phyloP scores from a whole-genome alignment of 2,329 filamentous ascomycete species.

The Metarhizium brunneum region DNA sequence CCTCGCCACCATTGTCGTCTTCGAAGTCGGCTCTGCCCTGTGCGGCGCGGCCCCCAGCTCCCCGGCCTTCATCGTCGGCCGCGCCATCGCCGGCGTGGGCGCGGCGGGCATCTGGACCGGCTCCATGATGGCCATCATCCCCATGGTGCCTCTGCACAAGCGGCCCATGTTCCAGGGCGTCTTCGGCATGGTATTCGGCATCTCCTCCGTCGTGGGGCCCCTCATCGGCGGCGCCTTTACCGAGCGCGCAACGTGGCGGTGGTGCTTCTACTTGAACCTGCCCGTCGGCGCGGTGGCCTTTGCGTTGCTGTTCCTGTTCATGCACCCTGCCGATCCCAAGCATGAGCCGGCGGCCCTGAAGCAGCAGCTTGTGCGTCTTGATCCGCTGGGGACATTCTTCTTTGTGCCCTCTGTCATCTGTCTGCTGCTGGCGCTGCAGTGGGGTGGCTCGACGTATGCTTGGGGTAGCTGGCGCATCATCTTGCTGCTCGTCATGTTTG shows the following conservation, averaged over 20 bases:
- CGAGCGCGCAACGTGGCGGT: slow-evolving; percentile 37
- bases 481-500: slow-evolving; percentile 42
- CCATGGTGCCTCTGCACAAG: slow-evolving; percentile 50
- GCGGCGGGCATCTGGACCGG: slow-evolving; percentile 50
- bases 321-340: slow-evolving; percentile 29
- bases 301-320: slow-evolving; percentile 38
- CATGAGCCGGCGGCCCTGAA: slow-evolving; percentile 20
- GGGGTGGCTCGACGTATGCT: slow-evolving; percentile 45
- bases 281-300: slow-evolving; percentile 44
- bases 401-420: slow-evolving; percentile 51
- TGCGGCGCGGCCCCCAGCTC: slow-evolving; percentile 47
- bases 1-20: slow-evolving; percentile 37
- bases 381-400: slow-evolving; percentile 49
- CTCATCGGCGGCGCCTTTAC: slow-evolving; percentile 46
- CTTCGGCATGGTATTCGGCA: slow-evolving; percentile 46
- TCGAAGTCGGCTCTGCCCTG: slow-evolving; percentile 44
- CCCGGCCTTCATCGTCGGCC: slow-evolving; percentile 43
- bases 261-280: slow-evolving; percentile 53
- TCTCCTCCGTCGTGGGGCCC: slow-evolving; percentile 43
- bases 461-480: slow-evolving; percentile 47
- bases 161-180: slow-evolving; percentile 48
- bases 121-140: slow-evolving; percentile 46
- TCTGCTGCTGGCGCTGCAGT: slow-evolving; percentile 54
- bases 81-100: slow-evolving; percentile 47
- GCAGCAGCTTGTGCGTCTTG: slow-evolving; percentile 41